Conservation (phyloP, 2,329 filamentous ascomycete genomes). For the Teratosphaeria nubilosa region DNA sequence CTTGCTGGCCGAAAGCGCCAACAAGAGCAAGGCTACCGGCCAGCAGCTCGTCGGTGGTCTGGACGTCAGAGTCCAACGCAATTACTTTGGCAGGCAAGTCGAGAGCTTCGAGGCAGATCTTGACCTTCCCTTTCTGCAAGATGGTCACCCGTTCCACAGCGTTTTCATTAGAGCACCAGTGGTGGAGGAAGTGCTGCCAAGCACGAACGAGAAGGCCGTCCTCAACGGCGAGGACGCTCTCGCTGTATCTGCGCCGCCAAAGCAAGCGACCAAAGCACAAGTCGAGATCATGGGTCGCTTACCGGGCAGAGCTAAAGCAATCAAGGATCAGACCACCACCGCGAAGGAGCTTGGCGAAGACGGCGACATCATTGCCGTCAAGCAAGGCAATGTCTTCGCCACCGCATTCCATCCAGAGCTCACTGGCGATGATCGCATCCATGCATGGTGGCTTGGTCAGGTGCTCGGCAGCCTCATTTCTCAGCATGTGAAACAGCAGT, state of each 20-base stretch:
- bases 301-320: conserved; percentile 40
- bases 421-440: conserved; percentile 77
- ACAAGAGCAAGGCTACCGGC: conserved; percentile 78
- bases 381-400: conserved; percentile 83
- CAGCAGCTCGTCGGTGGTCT: conserved; percentile 90
- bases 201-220: conserved; percentile 10
- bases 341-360: conserved; percentile 40
- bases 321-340: conserved; percentile 38
- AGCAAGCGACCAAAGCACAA: conserved; percentile 35
- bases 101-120: conserved; percentile 79
- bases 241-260: conserved; percentile 49
- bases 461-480: conserved; percentile 31
- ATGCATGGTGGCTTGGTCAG: conserved; percentile 83
- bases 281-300: conserved; percentile 52
- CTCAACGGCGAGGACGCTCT: conserved; percentile 27
- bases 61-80: conserved; percentile 80
- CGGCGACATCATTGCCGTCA: conserved; percentile 77
- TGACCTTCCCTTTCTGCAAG: conserved; percentile 57
- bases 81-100: conserved; percentile 88
- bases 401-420: conserved; percentile 95
- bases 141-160: conserved; percentile 52
- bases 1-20: conserved; percentile 76
- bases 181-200: conserved; percentile 64
- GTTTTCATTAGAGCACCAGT: conserved; percentile 94
- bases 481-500: background rate